Evolutionary conservation across 768 basidiomycete species (phyloP).

Genomic region (Termitomyces sp.): DNA sequence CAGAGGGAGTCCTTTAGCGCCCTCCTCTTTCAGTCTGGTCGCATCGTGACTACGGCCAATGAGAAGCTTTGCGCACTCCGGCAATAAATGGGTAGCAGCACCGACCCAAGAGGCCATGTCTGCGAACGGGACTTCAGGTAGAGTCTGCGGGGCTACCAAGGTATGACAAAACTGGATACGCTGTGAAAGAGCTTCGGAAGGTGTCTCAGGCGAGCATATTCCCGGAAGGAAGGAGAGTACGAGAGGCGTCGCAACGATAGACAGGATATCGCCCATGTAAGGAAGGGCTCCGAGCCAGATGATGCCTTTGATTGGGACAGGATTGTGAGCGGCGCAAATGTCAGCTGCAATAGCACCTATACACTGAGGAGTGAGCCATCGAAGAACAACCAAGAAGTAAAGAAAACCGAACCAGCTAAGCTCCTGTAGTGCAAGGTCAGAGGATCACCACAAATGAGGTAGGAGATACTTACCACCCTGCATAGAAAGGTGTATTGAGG

Average conservation of each 20-base stretch:
- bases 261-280: constrained; percentile 15
- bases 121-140: neutral
- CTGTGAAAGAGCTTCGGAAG: neutral
- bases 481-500: neutral
- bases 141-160: neutral
- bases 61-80: neutral
- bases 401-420: neutral
- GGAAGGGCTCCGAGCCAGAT: constrained; percentile 16
- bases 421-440: neutral
- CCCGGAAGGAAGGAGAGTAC: constrained; percentile 15
- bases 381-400: neutral
- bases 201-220: constrained; percentile 2
- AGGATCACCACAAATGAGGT: neutral
- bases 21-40: neutral
- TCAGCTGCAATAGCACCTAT: constrained; percentile 13
- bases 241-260: constrained; percentile 13
- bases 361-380: neutral
- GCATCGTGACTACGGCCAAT: neutral
- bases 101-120: neutral
- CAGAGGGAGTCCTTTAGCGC: neutral
- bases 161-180: neutral
- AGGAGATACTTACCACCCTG: neutral
- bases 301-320: constrained; percentile 13
- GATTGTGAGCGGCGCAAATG: constrained; percentile 14
- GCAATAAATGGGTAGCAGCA: neutral